phyloP scores from a whole-genome alignment of 2,329 filamentous ascomycete species.

The Hymenoscyphus fraxineus region DNA sequence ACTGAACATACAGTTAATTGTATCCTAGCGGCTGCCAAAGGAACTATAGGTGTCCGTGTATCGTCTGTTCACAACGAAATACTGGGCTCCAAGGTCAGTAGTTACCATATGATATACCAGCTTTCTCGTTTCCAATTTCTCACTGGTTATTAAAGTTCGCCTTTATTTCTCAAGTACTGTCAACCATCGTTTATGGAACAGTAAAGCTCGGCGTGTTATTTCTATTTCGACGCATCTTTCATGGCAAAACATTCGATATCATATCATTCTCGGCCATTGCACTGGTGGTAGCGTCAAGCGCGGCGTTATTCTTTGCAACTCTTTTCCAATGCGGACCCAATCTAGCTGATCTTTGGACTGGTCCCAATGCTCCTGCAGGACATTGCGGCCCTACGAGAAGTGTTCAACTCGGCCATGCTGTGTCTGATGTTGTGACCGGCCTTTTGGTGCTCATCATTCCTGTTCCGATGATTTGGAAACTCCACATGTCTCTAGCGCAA shows the following conservation, averaged over 20 bases:
- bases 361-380: background rate
- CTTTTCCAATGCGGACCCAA: slow-evolving; percentile 3
- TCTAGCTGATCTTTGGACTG: background rate
- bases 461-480: background rate
- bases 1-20: background rate
- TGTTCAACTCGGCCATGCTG: background rate
- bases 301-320: background rate
- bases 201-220: background rate
- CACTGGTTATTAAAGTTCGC: background rate
- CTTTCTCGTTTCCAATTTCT: background rate
- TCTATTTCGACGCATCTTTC: background rate
- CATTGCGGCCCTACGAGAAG: background rate
- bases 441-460: slow-evolving; percentile 5
- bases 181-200: background rate
- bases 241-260: background rate
- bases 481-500: background rate
- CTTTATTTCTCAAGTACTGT: background rate
- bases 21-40: background rate
- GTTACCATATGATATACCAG: background rate
- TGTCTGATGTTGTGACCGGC: background rate
- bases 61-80: background rate
- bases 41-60: background rate
- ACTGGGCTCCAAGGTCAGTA: background rate
- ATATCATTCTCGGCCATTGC: background rate
- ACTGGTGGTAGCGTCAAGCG: background rate